Percentiles rank a stretch among this genome's conserved stretches.
These are phyloP conservation scores for Copromyces sp. DNA, from an alignment of 495 filamentous ascomycete species.

Conservation along the genomic window DNA sequence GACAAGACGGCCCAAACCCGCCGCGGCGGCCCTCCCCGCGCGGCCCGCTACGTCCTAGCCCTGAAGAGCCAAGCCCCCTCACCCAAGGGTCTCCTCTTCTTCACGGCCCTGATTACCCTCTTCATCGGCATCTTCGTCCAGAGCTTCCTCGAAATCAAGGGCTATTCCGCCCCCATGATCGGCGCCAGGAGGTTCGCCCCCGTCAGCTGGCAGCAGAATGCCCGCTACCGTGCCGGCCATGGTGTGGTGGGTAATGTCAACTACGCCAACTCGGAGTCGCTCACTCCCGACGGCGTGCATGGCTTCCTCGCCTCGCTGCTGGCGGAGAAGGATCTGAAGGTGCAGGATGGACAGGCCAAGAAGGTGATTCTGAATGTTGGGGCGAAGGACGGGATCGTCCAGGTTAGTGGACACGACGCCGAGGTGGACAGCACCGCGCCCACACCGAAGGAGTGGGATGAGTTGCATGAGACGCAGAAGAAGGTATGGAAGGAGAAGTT, in stretches of 20 bases:
- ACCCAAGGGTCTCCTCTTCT: conserved; percentile 34
- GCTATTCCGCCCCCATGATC: conserved; percentile 46
- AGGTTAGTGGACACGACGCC: conserved; percentile 36
- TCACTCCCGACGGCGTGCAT: background rate
- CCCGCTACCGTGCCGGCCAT: background rate
- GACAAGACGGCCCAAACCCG: conserved; percentile 35
- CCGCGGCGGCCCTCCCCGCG: conserved; percentile 33
- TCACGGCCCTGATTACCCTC: conserved; percentile 42
- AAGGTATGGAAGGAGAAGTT: conserved; percentile 59
- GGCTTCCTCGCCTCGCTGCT: background rate
- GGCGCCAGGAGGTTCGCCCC: conserved; percentile 26
- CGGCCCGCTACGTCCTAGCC: conserved; percentile 57
- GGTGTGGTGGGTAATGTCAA: background rate
- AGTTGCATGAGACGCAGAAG: conserved; percentile 48
- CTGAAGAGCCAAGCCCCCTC: conserved; percentile 43
- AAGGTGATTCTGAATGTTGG: conserved; percentile 13
- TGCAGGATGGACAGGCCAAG: background rate
- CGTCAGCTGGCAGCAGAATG: conserved; percentile 14
- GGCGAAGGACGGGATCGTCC: conserved; percentile 15
- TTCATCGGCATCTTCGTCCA: conserved; percentile 55
- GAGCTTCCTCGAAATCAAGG: conserved; percentile 55
- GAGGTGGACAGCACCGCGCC: conserved; percentile 16
- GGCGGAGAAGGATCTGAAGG: background rate
- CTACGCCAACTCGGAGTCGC: background rate
- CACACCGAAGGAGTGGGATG: conserved; percentile 51